Conservation (phyloP, 306 rosid genomes). For the Malus sylvestris region DNA sequence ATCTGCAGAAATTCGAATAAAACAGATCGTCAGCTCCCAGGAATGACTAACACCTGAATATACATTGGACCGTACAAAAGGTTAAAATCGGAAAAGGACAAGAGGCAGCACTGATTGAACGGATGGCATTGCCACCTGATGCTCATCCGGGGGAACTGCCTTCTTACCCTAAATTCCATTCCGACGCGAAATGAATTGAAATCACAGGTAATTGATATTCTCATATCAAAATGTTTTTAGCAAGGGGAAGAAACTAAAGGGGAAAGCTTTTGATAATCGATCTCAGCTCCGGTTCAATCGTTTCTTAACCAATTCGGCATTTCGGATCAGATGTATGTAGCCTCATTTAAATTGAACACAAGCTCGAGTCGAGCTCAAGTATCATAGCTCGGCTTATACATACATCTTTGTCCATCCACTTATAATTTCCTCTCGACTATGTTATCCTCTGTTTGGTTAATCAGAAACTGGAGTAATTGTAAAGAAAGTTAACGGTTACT, state of each 20-base stretch:
- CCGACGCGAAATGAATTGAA: background rate
- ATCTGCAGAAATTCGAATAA: conserved; percentile 44
- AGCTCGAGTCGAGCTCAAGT: background rate
- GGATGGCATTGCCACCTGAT: background rate
- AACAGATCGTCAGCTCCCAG: conserved; percentile 8
- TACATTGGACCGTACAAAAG: background rate
- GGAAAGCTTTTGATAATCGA: background rate
- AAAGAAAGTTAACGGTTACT: background rate
- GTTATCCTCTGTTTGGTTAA: background rate
- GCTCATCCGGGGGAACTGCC: background rate
- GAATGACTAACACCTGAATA: background rate
- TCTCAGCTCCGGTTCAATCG: background rate
- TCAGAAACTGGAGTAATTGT: background rate
- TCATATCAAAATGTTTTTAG: background rate
- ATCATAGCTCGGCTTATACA: background rate
- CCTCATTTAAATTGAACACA: background rate
- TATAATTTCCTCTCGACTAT: background rate
- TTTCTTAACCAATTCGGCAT: background rate
- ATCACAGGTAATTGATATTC: background rate
- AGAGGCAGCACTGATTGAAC: background rate
- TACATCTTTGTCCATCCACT: background rate
- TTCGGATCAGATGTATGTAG: background rate
- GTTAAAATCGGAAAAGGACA: background rate
- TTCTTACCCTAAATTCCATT: background rate
- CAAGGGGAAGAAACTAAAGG: background rate